Conservation (phyloP, 441 rosid species). For the Pelargonium fulgidum region DNA sequence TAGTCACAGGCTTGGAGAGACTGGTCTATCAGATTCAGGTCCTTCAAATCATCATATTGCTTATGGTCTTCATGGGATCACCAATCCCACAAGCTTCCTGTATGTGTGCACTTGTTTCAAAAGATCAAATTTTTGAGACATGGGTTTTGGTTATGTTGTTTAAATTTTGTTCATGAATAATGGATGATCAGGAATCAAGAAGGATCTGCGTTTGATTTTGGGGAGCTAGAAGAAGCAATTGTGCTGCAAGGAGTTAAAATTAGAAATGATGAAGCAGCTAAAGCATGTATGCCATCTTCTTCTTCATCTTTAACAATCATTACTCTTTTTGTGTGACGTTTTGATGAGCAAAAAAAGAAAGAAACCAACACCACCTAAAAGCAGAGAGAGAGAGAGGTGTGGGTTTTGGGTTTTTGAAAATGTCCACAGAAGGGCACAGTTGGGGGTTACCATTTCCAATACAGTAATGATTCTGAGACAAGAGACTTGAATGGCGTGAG, state of each 20-base stretch:
- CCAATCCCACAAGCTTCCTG: constrained; percentile 48
- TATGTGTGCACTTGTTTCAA: constrained; percentile 13
- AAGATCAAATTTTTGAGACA: constrained; percentile 1
- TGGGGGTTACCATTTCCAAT: constrained; percentile 41
- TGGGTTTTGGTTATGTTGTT: background rate
- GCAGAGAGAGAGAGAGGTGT: constrained; percentile 9
- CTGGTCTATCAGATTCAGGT: constrained; percentile 56
- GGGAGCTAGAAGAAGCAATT: constrained; percentile 94
- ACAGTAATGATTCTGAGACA: constrained; percentile 57
- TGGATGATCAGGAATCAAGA: constrained; percentile 51
- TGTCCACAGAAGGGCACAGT: constrained; percentile 31
- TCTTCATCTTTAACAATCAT: constrained; percentile 16
- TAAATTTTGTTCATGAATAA: background rate
- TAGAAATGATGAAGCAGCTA: constrained; percentile 68
- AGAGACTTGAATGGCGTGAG: constrained; percentile 65
- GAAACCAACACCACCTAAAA: constrained; percentile 37
- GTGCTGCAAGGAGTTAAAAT: constrained; percentile 76
- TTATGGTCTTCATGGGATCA: constrained; percentile 69
- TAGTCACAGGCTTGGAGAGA: constrained; percentile 65
- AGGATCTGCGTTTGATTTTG: constrained; percentile 82
- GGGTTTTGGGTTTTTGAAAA: constrained; percentile 29
- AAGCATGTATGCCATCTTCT: constrained; percentile 49
- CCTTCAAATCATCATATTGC: constrained; percentile 64
- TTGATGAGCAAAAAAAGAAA: constrained; percentile 23
- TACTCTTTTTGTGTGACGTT: constrained; percentile 53